Evolutionary conservation across 345 rosid genomes (phyloP).

Genomic region (Salix purpurea): DNA sequence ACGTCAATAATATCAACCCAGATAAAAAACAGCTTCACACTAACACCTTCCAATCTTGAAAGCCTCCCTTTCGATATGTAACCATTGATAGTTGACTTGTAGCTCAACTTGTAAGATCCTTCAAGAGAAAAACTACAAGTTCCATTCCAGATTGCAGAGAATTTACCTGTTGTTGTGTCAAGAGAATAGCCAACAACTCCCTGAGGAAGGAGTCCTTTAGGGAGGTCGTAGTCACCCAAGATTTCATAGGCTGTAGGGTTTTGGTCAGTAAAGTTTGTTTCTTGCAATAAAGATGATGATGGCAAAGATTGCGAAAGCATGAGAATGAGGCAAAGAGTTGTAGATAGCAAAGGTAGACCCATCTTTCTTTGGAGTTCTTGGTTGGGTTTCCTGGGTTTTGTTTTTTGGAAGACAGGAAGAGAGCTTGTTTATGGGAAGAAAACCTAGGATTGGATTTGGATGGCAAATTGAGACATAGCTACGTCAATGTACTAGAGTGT

Average conservation of each 20-base stretch:
- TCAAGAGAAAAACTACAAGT: conserved; percentile 57
- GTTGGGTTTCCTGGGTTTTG: background rate
- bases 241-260: conserved; percentile 41
- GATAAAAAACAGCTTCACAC: conserved; percentile 53
- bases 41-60: conserved; percentile 46
- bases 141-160: conserved; percentile 46
- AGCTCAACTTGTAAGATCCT: conserved; percentile 54
- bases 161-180: conserved; percentile 41
- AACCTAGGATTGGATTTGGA: background rate
- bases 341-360: background rate
- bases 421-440: background rate
- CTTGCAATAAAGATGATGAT: background rate
- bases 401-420: background rate
- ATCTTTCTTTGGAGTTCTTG: background rate
- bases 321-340: background rate
- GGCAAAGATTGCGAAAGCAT: background rate
- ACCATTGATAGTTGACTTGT: conserved; percentile 47
- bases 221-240: conserved; percentile 41
- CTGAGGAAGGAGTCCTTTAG: conserved; percentile 52
- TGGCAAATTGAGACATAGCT: background rate
- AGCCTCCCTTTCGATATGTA: conserved; percentile 41
- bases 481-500: too few relatives aligned
- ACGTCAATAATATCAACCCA: conserved; percentile 68
- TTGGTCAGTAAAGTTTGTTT: background rate
- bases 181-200: conserved; percentile 51